phyloP scores from a whole-genome alignment of 805 yeast genomes.

The Nakazawaea wickerhamii region DNA sequence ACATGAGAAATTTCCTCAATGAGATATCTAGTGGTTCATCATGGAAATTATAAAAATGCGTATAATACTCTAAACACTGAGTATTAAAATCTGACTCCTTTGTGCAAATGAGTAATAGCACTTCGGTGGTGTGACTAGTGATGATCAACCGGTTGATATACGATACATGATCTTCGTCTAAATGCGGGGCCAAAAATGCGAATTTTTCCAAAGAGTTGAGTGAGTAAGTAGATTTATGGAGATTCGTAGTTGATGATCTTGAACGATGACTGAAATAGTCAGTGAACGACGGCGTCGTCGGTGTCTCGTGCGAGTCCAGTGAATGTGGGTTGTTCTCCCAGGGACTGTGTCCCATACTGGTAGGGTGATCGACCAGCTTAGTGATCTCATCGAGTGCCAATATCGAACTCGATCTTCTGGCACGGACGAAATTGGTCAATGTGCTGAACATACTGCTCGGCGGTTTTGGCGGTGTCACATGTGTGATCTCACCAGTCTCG shows the following conservation, averaged over 20 bases:
- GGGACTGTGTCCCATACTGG: too few relatives aligned
- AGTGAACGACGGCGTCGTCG: neutral
- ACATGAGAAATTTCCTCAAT: conserved; percentile 51
- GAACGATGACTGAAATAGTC: conserved; percentile 8
- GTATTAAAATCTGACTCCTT: conserved; percentile 24
- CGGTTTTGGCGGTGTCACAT: conserved; percentile 10
- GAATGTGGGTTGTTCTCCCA: too few relatives aligned
- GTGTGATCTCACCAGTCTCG: neutral
- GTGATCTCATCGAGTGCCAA: conserved; percentile 15
- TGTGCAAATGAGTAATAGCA: conserved; percentile 25
- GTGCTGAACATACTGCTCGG: conserved; percentile 23
- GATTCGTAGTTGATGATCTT: conserved; percentile 8
- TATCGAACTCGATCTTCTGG: conserved; percentile 10
- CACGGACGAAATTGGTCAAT: conserved; percentile 24
- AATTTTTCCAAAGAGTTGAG: conserved; percentile 10
- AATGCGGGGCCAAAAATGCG: conserved; percentile 11
- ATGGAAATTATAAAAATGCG: conserved; percentile 40
- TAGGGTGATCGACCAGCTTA: neutral
- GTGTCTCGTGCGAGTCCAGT: conserved; percentile 7
- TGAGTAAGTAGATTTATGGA: conserved; percentile 11
- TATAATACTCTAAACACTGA: conserved; percentile 24
- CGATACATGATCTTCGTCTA: conserved; percentile 25
- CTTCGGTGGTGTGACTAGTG: conserved; percentile 20
- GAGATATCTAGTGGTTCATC: conserved; percentile 63
- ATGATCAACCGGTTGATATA: conserved; percentile 27